phyloP scores from a whole-genome alignment of 768 basidiomycete species.

The Suillus tomentosus region DNA sequence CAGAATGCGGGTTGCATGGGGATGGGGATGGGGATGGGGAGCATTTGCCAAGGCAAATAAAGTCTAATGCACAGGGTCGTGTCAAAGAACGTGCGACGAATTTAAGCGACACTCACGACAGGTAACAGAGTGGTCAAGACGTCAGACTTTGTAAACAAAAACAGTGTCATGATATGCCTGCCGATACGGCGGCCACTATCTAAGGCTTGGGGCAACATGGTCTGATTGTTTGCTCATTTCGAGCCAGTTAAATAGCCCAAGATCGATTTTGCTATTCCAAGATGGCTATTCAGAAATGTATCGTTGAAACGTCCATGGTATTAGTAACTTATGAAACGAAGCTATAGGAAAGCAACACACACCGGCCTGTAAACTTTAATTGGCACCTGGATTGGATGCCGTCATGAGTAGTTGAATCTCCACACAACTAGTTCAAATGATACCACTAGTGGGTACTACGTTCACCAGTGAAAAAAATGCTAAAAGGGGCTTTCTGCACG shows the following conservation, averaged over 20 bases:
- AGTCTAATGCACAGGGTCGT: conserved; percentile 20
- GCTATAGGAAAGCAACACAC: not conserved
- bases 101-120: not conserved
- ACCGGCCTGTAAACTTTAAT: not conserved
- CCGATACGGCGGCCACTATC: conserved; percentile 3
- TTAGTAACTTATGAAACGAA: not conserved
- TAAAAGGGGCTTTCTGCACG: too few relatives aligned
- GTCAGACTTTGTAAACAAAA: conserved; percentile 15
- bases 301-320: not conserved
- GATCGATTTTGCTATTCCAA: not conserved
- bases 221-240: not conserved
- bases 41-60: conserved; percentile 28
- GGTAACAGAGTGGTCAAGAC: conserved; percentile 12
- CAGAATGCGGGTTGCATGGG: conserved; percentile 10
- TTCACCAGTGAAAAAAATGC: too few relatives aligned
- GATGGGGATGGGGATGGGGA: conserved; percentile 22
- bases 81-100: not conserved
- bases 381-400: not conserved
- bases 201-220: conserved; percentile 5
- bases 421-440: not conserved
- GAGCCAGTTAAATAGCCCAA: not conserved
- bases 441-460: too few relatives aligned
- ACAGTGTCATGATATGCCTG: conserved; percentile 16
- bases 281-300: not conserved
- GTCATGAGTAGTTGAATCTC: not conserved